Percentiles rank a stretch among this genome's conserved stretches.
These are phyloP conservation scores for Helianthus annuus DNA, from an alignment of 129 eudicot species.

Conservation along the genomic window HanXRQr2.0-SUNRISE NC_035449.2:50227741-50228240, in stretches of 20 bases:
- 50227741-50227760: slow-evolving; percentile 71
- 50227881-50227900: slow-evolving; percentile 42
- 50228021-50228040: too few species aligned
- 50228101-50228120: too few species aligned
- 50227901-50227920: slow-evolving; percentile 2
- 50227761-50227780: slow-evolving; percentile 56
- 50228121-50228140: too few species aligned
- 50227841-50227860: slow-evolving; percentile 69
- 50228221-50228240: neutral
- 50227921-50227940: slow-evolving; percentile 40
- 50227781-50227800: slow-evolving; percentile 76
- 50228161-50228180: too few species aligned
- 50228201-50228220: too few species aligned
- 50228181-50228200: too few species aligned
- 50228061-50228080: too few species aligned
- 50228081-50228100: too few species aligned
- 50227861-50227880: slow-evolving; percentile 95
- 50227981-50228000: neutral
- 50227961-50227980: slow-evolving; percentile 20
- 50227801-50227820: slow-evolving; percentile 59
- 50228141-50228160: too few species aligned
- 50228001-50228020: slow-evolving; percentile 4
- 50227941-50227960: neutral
- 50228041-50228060: too few species aligned
- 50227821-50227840: slow-evolving; percentile 43